phyloP scores from a whole-genome alignment of 257 asterid genomes.

The Jaltomata sinuosa region DNA sequence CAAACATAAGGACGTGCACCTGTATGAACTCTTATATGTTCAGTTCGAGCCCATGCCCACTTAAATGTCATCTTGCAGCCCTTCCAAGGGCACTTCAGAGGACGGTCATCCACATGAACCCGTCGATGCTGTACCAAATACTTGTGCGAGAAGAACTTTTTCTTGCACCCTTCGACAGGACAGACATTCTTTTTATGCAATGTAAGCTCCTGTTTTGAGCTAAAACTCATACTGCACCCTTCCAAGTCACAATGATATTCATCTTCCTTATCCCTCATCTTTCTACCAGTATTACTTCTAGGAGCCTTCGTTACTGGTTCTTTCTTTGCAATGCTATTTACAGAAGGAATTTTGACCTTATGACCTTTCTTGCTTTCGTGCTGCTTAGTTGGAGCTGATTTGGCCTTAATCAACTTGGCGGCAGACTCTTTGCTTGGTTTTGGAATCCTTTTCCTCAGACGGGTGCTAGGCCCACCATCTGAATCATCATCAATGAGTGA shows the following conservation, averaged over 20 bases:
- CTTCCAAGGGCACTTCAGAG: conserved; percentile 97
- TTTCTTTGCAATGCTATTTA: conserved; percentile 2
- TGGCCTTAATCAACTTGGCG: conserved; percentile 23
- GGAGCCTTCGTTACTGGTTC: background rate
- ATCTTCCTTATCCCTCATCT: conserved; percentile 38
- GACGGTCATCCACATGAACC: conserved; percentile 94
- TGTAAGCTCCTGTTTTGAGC: conserved; percentile 65
- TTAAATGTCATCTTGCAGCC: conserved; percentile 98
- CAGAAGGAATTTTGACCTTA: conserved; percentile 10
- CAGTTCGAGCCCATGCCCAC: conserved; percentile 99
- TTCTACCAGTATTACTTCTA: conserved; percentile 13
- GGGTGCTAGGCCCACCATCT: conserved; percentile 87
- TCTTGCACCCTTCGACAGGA: conserved; percentile 91
- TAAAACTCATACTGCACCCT: conserved; percentile 84
- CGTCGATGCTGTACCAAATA: conserved; percentile 94
- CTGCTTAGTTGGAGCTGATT: conserved; percentile 31
- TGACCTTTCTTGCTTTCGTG: conserved; percentile 25
- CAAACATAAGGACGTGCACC: conserved; percentile 96
- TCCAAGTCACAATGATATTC: conserved; percentile 75
- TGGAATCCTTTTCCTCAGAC: conserved; percentile 54
- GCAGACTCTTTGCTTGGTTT: conserved; percentile 32
- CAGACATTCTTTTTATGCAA: conserved; percentile 68
- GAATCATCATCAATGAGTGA: conserved; percentile 28
- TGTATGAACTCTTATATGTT: conserved; percentile 92
- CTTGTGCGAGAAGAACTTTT: conserved; percentile 93